Evolutionary conservation across 441 rosid species (phyloP).

Genomic region (Theobroma grandiflorum): DNA sequence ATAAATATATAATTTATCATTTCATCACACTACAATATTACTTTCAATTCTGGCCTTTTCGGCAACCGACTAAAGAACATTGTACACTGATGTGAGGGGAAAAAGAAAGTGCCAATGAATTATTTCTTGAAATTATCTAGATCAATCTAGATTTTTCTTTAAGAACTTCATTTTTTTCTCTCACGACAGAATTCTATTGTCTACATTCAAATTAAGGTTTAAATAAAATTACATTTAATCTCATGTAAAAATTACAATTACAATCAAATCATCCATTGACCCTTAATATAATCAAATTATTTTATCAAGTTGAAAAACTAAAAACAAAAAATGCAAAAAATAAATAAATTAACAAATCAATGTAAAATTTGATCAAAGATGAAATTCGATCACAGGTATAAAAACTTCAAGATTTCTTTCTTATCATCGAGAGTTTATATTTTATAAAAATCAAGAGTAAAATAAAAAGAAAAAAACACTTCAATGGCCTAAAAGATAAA

Average conservation of each 20-base stretch:
- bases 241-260: background rate
- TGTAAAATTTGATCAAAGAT: no score
- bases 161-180: background rate
- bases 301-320: no score
- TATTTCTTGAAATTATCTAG: background rate
- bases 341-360: no score
- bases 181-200: background rate
- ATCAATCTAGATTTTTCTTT: no score
- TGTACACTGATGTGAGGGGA: background rate
- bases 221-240: background rate
- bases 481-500: no score
- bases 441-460: no score
- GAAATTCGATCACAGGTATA: no score
- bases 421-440: no score
- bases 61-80: background rate
- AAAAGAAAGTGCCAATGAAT: background rate
- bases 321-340: no score
- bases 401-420: no score
- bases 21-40: background rate
- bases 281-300: background rate
- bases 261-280: background rate
- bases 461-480: no score
- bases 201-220: background rate
- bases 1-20: background rate
- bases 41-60: background rate